Evolutionary conservation across 2,329 filamentous ascomycete species (phyloP).

Genomic region (Penicillium sp.): DNA sequence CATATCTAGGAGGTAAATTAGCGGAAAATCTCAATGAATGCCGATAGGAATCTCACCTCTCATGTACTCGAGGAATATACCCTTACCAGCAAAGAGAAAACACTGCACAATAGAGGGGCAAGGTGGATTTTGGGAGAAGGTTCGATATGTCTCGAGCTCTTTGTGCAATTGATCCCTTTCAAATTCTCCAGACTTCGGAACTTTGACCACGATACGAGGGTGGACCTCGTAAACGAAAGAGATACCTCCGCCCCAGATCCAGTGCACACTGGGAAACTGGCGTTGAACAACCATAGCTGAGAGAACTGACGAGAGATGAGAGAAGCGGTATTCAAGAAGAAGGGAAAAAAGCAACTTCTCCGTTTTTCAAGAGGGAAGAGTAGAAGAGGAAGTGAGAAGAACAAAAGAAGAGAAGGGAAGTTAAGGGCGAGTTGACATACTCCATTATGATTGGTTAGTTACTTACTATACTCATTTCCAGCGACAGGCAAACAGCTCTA

Average conservation of each 20-base stretch:
- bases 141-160: constrained; percentile 26
- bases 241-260: constrained; percentile 27
- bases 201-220: constrained; percentile 30
- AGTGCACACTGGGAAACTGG: constrained; percentile 17
- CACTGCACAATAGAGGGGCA: constrained; percentile 27
- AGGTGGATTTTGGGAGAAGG: constrained; percentile 19
- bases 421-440: too few relatives aligned
- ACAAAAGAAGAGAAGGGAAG: too few relatives aligned
- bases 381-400: too few relatives aligned
- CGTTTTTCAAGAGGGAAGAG: too few relatives aligned
- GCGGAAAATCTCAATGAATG: too few relatives aligned
- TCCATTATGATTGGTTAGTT: too few relatives aligned
- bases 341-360: too few relatives aligned
- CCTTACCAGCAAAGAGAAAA: constrained; percentile 20
- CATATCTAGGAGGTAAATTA: constrained; percentile 18
- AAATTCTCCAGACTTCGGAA: constrained; percentile 24
- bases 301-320: too few relatives aligned
- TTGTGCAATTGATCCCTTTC: constrained; percentile 27
- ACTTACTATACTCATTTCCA: too few relatives aligned
- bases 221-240: constrained; percentile 31
- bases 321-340: too few relatives aligned
- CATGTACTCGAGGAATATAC: constrained; percentile 26
- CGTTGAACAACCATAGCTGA: too few relatives aligned
- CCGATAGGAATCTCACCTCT: constrained; percentile 19
- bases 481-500: too few relatives aligned